These are phyloP conservation scores for Fusarium avenaceum DNA, from an alignment of 2,329 filamentous ascomycete genomes.

Conservation along the genomic window DNA sequence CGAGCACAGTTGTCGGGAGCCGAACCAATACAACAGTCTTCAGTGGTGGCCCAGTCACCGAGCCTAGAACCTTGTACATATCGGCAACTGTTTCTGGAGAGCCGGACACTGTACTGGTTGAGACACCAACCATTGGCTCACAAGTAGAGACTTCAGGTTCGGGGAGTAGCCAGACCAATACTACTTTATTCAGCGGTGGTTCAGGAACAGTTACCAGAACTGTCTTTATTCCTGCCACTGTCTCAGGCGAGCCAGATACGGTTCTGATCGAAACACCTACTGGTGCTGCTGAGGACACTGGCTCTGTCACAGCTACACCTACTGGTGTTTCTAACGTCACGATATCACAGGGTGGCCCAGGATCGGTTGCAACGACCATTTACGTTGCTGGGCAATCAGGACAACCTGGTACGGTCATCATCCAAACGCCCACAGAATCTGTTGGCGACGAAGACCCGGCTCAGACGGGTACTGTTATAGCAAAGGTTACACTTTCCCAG, in stretches of 20 bases:
- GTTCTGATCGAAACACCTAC: conserved; percentile 18
- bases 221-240: conserved; percentile 1
- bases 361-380: neutral
- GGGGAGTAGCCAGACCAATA: neutral
- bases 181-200: conserved; percentile 12
- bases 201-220: conserved; percentile 2
- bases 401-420: conserved; percentile 4
- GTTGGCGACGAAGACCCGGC: neutral
- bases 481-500: neutral
- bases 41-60: conserved; percentile 18
- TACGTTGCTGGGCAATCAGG: neutral
- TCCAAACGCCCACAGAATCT: conserved; percentile 1
- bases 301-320: neutral
- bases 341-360: neutral
- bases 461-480: neutral
- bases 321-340: neutral
- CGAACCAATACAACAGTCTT: conserved; percentile 14
- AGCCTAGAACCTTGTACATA: neutral
- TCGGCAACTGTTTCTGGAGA: conserved; percentile 16
- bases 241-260: conserved; percentile 12
- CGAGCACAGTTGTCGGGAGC: neutral
- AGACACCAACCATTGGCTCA: neutral
- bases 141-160: neutral
- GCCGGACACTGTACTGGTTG: conserved; percentile 13
- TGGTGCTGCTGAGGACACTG: neutral